phyloP scores from a whole-genome alignment of 2,329 filamentous ascomycete genomes.

The Fusarium kyushuense region DNA sequence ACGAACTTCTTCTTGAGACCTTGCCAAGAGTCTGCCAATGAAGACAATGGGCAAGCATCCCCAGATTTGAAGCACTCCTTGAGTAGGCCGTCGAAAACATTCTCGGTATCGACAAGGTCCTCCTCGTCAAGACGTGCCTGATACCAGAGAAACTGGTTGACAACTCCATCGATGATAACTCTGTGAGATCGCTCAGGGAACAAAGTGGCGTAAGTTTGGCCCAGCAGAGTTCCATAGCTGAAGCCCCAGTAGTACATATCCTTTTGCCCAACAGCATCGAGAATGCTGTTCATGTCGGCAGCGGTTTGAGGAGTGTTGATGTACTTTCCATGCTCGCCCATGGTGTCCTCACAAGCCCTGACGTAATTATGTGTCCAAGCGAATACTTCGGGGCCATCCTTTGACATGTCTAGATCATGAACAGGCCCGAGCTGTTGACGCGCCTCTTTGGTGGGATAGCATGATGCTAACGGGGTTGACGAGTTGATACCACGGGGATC shows the following conservation, averaged over 20 bases:
- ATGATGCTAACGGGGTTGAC: constrained; percentile 51
- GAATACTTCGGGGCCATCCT: constrained; percentile 55
- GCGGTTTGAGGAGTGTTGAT: constrained; percentile 64
- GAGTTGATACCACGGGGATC: constrained; percentile 60
- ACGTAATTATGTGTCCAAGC: constrained; percentile 58
- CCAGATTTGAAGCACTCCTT: constrained; percentile 58
- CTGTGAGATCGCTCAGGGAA: constrained; percentile 52
- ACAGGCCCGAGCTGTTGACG: constrained; percentile 47
- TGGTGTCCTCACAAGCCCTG: constrained; percentile 57
- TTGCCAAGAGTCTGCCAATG: constrained; percentile 53
- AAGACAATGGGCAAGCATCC: constrained; percentile 57
- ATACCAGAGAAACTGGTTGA: constrained; percentile 53
- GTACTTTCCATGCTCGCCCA: constrained; percentile 59
- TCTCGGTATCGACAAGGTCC: constrained; percentile 49
- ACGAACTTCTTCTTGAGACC: constrained; percentile 52
- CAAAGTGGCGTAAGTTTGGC: constrained; percentile 56
- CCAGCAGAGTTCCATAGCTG: constrained; percentile 58
- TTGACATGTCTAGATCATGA: constrained; percentile 44
- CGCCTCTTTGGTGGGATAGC: constrained; percentile 54
- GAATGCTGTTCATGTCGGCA: constrained; percentile 64
- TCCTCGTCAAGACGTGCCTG: constrained; percentile 40
- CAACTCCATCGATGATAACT: constrained; percentile 54
- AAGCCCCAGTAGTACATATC: constrained; percentile 57
- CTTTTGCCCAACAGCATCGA: constrained; percentile 55
- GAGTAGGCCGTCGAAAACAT: constrained; percentile 51